Percentiles rank a stretch among this genome's conserved stretches.
These are phyloP conservation scores for Verticillium tricorpus DNA, from an alignment of 2,329 filamentous ascomycete genomes.

Conservation along the genomic window DNA sequence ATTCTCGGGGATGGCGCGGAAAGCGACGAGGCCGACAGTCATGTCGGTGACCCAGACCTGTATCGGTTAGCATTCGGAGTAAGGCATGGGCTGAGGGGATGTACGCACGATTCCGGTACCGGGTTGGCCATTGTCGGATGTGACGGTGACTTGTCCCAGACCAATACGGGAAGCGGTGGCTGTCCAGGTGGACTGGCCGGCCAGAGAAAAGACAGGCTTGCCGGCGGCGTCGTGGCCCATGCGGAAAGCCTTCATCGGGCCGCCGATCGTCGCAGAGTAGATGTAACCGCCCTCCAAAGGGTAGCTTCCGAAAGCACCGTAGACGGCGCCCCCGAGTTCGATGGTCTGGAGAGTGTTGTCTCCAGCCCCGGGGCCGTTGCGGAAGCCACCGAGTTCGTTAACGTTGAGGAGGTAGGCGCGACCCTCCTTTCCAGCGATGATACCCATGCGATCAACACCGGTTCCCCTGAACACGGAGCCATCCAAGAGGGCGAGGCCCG, in stretches of 20 bases:
- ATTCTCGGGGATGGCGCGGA: conserved; percentile 28
- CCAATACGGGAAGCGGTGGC: conserved; percentile 21
- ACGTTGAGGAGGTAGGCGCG: conserved; percentile 33
- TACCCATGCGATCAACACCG: conserved; percentile 27
- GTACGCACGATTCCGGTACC: conserved; percentile 25
- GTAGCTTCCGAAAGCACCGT: conserved; percentile 32
- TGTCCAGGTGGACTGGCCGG: conserved; percentile 16
- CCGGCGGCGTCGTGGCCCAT: conserved; percentile 16
- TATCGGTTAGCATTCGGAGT: not conserved
- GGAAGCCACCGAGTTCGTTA: conserved; percentile 36
- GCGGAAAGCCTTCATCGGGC: conserved; percentile 13
- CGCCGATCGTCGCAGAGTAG: conserved; percentile 24
- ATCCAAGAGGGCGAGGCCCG: conserved; percentile 28
- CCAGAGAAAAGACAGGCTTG: conserved; percentile 26
- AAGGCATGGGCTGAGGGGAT: not conserved
- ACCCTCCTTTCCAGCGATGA: conserved; percentile 33
- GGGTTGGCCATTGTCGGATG: conserved; percentile 27
- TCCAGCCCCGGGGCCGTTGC: conserved; percentile 26
- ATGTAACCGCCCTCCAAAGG: conserved; percentile 38
- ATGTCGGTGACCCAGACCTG: conserved; percentile 33
- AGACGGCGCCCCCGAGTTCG: conserved; percentile 25
- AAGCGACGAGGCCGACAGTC: conserved; percentile 30
- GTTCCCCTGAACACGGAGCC: conserved; percentile 25
- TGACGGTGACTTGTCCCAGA: conserved; percentile 27
- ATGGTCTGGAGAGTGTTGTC: conserved; percentile 32